Conservation (phyloP, 1,139 yeast species). For the Yamadazyma sp. region DNA sequence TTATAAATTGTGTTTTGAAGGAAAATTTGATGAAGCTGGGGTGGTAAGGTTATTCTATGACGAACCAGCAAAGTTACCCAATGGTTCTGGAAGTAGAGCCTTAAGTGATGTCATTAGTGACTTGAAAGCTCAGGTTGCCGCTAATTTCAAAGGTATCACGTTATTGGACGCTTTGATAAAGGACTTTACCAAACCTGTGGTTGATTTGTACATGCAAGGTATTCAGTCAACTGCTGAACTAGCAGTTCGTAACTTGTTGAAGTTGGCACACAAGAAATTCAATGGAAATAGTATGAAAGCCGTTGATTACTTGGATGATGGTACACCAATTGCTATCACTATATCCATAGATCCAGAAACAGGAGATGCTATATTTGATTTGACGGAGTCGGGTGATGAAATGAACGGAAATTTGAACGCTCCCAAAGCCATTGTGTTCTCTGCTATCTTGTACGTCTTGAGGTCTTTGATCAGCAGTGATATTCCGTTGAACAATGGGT, state of each 20-base stretch:
- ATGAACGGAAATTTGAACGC: constrained; percentile 47
- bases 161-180: constrained; percentile 31
- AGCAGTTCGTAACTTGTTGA: constrained; percentile 39
- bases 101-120: constrained; percentile 50
- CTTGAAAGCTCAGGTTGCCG: constrained; percentile 64
- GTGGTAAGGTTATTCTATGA: constrained; percentile 36
- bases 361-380: constrained; percentile 43
- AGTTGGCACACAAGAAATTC: constrained; percentile 35
- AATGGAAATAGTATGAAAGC: constrained; percentile 36
- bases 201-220: constrained; percentile 42
- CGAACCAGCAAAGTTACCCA: constrained; percentile 46
- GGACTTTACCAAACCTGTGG: constrained; percentile 34
- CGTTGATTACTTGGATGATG: constrained; percentile 44
- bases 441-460: constrained; percentile 79
- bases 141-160: constrained; percentile 59
- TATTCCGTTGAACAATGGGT: constrained; percentile 84
- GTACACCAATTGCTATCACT: constrained; percentile 39
- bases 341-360: constrained; percentile 33
- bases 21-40: constrained; percentile 42
- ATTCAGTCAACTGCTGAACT: constrained; percentile 44
- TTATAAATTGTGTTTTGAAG: constrained; percentile 37
- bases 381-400: constrained; percentile 43
- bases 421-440: constrained; percentile 67
- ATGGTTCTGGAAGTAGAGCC: constrained; percentile 47
- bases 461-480: constrained; percentile 74